A percentile compares a stretch with the other conserved stretches of the same genome.
phyloP scores from a whole-genome alignment of 768 basidiomycete species.

The Tulasnella sp. region DNA sequence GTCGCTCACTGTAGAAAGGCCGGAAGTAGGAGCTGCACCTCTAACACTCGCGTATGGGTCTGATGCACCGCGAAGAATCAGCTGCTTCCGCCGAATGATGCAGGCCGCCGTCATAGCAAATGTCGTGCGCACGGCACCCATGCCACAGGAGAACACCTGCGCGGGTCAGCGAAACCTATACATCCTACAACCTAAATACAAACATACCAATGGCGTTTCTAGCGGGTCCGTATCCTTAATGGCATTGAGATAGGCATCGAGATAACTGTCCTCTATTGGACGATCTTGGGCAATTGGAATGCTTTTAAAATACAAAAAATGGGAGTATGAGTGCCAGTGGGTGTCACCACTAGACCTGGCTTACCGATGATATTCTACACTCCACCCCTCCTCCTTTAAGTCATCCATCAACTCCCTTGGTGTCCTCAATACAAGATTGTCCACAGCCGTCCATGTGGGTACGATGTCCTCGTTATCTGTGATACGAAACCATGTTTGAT shows the following conservation, averaged over 20 bases:
- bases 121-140: slow-evolving; percentile 88
- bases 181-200: background rate
- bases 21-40: slow-evolving; percentile 19
- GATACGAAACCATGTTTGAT: background rate
- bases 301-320: no score
- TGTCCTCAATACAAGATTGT: slow-evolving; percentile 72
- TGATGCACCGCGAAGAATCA: slow-evolving; percentile 47
- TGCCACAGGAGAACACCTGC: slow-evolving; percentile 90
- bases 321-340: no score
- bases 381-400: slow-evolving; percentile 77
- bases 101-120: slow-evolving; percentile 96
- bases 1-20: slow-evolving; percentile 28
- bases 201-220: slow-evolving; percentile 33
- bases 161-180: slow-evolving; percentile 26
- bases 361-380: slow-evolving; percentile 84
- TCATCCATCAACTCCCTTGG: slow-evolving; percentile 75
- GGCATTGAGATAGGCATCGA: slow-evolving; percentile 82
- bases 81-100: slow-evolving; percentile 70
- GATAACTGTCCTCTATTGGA: slow-evolving; percentile 91
- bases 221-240: slow-evolving; percentile 72
- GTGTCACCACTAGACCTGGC: slow-evolving; percentile 16
- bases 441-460: slow-evolving; percentile 90
- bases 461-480: slow-evolving; percentile 63
- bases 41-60: slow-evolving; percentile 59
- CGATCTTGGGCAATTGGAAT: slow-evolving; percentile 93